A percentile compares a stretch with the other conserved stretches of the same genome.
Evolutionary conservation across 2,329 filamentous ascomycete species (phyloP).

Genomic region (Fusarium algeriense): DNA sequence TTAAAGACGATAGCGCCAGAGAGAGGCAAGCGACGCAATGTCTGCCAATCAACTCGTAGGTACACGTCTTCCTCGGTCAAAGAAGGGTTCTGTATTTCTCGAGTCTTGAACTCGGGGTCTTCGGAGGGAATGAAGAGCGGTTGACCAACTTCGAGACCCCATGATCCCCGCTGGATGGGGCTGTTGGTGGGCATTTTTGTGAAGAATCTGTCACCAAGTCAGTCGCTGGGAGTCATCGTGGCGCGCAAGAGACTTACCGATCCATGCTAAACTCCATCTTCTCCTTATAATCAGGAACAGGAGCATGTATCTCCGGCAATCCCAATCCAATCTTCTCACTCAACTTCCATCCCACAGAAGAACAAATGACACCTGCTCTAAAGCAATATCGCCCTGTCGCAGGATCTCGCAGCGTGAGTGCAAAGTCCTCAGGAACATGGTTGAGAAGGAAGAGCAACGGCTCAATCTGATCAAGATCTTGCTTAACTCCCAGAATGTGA

Average conservation of each 20-base stretch:
- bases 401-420: constrained; percentile 78
- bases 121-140: constrained; percentile 81
- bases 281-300: constrained; percentile 85
- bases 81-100: constrained; percentile 67
- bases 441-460: constrained; percentile 79
- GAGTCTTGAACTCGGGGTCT: constrained; percentile 72
- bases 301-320: constrained; percentile 77
- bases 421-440: constrained; percentile 88
- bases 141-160: constrained; percentile 81
- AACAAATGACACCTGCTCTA: constrained; percentile 82
- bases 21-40: constrained; percentile 80
- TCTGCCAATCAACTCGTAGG: constrained; percentile 90
- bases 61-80: constrained; percentile 71
- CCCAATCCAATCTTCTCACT: constrained; percentile 78
- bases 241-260: constrained; percentile 61
- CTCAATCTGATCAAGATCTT: constrained; percentile 70
- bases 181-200: constrained; percentile 79
- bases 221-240: neutral
- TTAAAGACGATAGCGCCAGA: constrained; percentile 85
- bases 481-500: constrained; percentile 71
- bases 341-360: constrained; percentile 83
- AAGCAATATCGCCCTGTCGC: constrained; percentile 79
- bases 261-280: constrained; percentile 93
- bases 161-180: constrained; percentile 86
- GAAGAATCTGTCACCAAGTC: constrained; percentile 71